Percentiles rank a stretch among this genome's conserved stretches.
Evolutionary conservation across 2,329 filamentous ascomycete genomes (phyloP).

Genomic region (Nemania sp.): DNA sequence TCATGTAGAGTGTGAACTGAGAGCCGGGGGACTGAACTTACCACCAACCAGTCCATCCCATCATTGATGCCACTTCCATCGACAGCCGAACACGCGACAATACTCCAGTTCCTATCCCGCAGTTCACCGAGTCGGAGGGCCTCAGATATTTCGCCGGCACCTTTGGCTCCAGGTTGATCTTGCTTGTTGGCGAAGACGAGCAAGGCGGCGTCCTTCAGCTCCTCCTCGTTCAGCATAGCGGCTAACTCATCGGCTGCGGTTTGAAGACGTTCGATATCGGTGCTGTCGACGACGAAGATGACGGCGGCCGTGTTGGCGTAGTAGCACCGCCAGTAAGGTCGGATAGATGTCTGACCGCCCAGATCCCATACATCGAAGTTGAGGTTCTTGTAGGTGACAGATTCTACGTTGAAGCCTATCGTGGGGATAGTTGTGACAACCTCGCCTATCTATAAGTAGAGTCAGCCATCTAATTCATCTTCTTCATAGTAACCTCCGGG

Average conservation of each 20-base stretch:
- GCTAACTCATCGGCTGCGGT: conserved; percentile 93
- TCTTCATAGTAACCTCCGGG: neutral
- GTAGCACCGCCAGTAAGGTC: conserved; percentile 99
- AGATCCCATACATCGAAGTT: conserved; percentile 99
- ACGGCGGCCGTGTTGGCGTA: conserved; percentile 98
- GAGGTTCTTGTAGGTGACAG: conserved; percentile 96
- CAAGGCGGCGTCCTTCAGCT: conserved; percentile 90
- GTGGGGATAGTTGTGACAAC: conserved; percentile 99
- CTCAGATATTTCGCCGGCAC: conserved; percentile 95
- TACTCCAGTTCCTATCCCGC: conserved; percentile 98
- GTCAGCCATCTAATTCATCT: conserved; percentile 24
- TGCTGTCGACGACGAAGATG: conserved; percentile 98
- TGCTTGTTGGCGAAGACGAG: conserved; percentile 99
- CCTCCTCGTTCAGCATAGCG: conserved; percentile 97
- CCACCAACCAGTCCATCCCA: conserved; percentile 99
- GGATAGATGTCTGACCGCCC: conserved; percentile 97
- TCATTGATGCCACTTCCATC: conserved; percentile 95
- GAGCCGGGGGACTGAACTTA: conserved; percentile 57
- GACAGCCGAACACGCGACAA: conserved; percentile 96
- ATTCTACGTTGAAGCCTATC: conserved; percentile 99
- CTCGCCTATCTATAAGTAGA: conserved; percentile 81
- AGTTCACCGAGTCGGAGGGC: conserved; percentile 89
- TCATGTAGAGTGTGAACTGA: neutral
- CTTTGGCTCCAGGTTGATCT: conserved; percentile 96
- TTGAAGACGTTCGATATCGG: conserved; percentile 93